Evolutionary conservation across 2,329 filamentous ascomycete species (phyloP).

Genomic region (Scedosporium apiospermum): DNA sequence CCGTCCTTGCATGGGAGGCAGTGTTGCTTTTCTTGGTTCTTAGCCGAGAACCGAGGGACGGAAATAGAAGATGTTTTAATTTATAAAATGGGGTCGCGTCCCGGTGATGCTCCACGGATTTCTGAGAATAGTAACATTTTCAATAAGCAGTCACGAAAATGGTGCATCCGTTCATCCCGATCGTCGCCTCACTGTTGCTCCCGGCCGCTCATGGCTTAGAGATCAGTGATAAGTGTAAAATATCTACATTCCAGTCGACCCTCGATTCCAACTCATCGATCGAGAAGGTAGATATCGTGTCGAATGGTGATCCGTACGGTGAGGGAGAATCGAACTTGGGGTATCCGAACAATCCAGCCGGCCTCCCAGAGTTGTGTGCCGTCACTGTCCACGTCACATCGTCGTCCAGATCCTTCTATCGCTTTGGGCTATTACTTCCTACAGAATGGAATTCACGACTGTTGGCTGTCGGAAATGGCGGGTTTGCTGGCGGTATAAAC

Average conservation of each 20-base stretch:
- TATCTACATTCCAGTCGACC: neutral
- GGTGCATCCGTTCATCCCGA: neutral
- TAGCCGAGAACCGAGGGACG: neutral
- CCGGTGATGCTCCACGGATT: neutral
- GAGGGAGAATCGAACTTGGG: constrained; percentile 14
- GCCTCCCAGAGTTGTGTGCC: constrained; percentile 22
- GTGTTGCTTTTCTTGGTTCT: neutral
- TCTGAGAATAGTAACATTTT: no score
- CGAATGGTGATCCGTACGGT: constrained; percentile 13
- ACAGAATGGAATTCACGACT: constrained; percentile 21
- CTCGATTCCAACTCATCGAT: constrained; percentile 8
- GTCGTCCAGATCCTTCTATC: constrained; percentile 15
- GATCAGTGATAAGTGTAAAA: neutral
- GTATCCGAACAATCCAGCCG: constrained; percentile 17
- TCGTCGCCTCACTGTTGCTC: neutral
- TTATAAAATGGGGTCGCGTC: neutral
- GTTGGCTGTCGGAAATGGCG: constrained; percentile 22
- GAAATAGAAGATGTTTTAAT: neutral
- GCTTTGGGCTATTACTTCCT: constrained; percentile 23
- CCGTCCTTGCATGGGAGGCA: neutral
- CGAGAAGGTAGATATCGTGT: constrained; percentile 10
- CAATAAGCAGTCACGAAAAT: neutral
- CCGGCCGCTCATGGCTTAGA: neutral
- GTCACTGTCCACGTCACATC: constrained; percentile 18
- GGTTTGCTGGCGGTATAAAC: constrained; percentile 22